Evolutionary conservation across 345 rosid genomes (phyloP), one percentile per base, ranked within the genome.

Genomic region (Microcos paniculata): DNA sequence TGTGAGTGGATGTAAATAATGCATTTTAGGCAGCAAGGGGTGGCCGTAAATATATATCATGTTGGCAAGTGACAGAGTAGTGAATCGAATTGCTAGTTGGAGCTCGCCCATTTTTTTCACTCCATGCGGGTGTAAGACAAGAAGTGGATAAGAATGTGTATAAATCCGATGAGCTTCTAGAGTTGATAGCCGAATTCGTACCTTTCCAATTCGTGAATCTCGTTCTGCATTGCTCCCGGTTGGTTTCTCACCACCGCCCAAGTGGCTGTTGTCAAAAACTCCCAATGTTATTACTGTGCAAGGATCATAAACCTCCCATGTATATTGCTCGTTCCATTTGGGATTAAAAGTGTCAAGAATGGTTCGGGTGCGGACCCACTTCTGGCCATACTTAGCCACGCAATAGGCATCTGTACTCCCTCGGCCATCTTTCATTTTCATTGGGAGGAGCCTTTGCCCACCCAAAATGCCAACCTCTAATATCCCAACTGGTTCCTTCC

Each of bases 291-390:
- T 87, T 73, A 92, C 91, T 4, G 96, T 92, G 89, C 96, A 94
- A 43, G 97, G 97, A 74, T 94, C 93, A 55, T 89, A 90, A 13
- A 94, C 98, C 80, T 94, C 98, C 96, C 98, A 92, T 0, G 94
- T 90, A 81, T 92, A 91, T 42, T 93, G 94, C 84, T 93, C 96
- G 69, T 88, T 93, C 94, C 94, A 91, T 72, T 70, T 86, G 2
- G 97, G 98, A 77, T 78, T 85, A 52, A 86, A 75, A 4, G 81
- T 76, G 62, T 89, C 87, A 7, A 92, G 77, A 72, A 88, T 83
- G 53, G 94, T 94, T 82, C 94, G 79, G 1, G 92, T 92, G 69
- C 98, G 92, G 73, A 94, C 89, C 98, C 97, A 94, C 79, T 94
- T 92, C 80, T 90, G 97, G 1, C 94, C 94, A 18, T 88, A 92